Percentiles rank a stretch among this genome's conserved stretches.
These are phyloP conservation scores for Petunia hybrid DNA, from an alignment of 305 asterid genomes.

Conservation along the genomic window DNA sequence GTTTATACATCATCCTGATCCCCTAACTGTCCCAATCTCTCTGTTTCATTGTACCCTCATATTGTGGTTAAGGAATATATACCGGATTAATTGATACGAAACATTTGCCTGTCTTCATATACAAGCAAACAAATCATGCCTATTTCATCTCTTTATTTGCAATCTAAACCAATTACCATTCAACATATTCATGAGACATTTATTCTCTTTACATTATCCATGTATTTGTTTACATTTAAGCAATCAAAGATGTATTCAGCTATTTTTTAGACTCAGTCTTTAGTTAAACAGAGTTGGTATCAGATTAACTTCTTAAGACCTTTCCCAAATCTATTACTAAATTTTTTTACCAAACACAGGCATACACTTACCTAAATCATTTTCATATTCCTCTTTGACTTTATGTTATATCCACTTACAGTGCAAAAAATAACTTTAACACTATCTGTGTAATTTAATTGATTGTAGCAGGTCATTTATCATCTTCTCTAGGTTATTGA, in stretches of 20 bases:
- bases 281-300: not conserved
- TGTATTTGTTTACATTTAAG: not conserved
- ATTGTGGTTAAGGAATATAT: not conserved
- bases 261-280: not conserved
- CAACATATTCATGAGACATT: not conserved
- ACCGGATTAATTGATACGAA: not conserved
- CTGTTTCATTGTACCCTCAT: not conserved
- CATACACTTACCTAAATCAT: conserved; percentile 4
- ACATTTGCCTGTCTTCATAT: not conserved
- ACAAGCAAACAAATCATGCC: not conserved
- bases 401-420: not conserved
- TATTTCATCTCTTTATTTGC: not conserved
- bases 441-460: not conserved
- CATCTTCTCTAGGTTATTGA: not conserved
- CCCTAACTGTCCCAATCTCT: not conserved
- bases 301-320: not conserved
- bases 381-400: not conserved
- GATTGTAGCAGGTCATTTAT: not conserved
- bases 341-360: not conserved
- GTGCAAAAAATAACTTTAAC: not conserved
- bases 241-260: not conserved
- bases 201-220: not conserved
- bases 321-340: not conserved
- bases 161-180: not conserved
- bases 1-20: not conserved